Conservation (phyloP, 2,329 filamentous ascomycete species). For the Ceratocystis cacaofunesta region DNA sequence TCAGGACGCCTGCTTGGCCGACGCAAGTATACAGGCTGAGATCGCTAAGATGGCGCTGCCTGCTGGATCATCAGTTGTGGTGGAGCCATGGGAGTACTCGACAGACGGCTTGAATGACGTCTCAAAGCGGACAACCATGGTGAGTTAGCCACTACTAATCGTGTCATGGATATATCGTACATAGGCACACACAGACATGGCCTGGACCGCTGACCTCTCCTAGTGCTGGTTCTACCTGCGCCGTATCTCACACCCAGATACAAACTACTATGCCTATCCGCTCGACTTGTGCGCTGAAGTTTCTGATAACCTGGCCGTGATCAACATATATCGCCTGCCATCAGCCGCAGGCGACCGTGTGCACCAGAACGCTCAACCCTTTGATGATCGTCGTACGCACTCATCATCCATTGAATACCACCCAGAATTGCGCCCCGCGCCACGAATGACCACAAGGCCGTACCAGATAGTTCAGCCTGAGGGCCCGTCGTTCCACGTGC, state of each 20-base stretch:
- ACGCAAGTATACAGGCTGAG: slow-evolving; percentile 30
- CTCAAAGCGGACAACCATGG: slow-evolving; percentile 34
- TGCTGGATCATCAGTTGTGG: slow-evolving; percentile 28
- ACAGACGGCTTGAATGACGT: slow-evolving; percentile 39
- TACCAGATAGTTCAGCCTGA: slow-evolving; percentile 27
- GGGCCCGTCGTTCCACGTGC: slow-evolving; percentile 30
- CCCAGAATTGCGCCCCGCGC: slow-evolving; percentile 21
- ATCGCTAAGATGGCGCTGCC: slow-evolving; percentile 32
- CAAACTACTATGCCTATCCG: slow-evolving; percentile 44
- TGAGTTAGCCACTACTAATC: slow-evolving; percentile 19
- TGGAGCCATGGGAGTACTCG: slow-evolving; percentile 42
- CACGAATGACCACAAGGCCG: slow-evolving; percentile 24
- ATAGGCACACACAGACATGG: too few relatives aligned
- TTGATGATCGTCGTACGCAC: slow-evolving; percentile 4
- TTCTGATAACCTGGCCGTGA: slow-evolving; percentile 34
- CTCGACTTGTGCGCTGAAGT: slow-evolving; percentile 38
- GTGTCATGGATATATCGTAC: too few relatives aligned
- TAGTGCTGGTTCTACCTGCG: slow-evolving; percentile 28
- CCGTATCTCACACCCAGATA: slow-evolving; percentile 29
- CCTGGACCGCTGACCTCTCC: not conserved
- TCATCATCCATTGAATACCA: slow-evolving; percentile 22
- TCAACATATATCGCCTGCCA: slow-evolving; percentile 35
- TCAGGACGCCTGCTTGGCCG: slow-evolving; percentile 32
- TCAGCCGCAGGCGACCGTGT: slow-evolving; percentile 28
- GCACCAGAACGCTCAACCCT: slow-evolving; percentile 28